Evolutionary conservation across 768 basidiomycete genomes (phyloP).

Genomic region (Termitomyces bulborhizus): DNA sequence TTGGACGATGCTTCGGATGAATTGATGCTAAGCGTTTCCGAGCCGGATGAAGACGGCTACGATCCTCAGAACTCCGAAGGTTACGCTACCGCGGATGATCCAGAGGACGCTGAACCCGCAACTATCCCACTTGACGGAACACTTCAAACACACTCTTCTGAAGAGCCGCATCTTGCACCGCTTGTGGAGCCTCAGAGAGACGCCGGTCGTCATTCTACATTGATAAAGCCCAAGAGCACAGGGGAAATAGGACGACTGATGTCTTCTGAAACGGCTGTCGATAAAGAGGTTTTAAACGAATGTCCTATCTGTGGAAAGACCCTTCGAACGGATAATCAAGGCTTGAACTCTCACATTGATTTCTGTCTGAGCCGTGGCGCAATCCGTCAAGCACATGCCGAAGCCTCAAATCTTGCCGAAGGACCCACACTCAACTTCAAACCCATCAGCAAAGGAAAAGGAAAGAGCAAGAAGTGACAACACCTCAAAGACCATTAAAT

Average conservation of each 20-base stretch:
- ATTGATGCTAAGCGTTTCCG: slow-evolving; percentile 51
- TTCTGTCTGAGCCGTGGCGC: slow-evolving; percentile 78
- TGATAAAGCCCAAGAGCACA: slow-evolving; percentile 5
- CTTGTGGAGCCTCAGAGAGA: neutral
- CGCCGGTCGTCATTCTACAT: neutral
- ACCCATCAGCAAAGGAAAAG: slow-evolving; percentile 7
- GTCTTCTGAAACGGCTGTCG: neutral
- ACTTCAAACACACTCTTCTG: slow-evolving; percentile 15
- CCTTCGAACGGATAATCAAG: slow-evolving; percentile 65
- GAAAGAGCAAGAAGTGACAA: slow-evolving; percentile 1
- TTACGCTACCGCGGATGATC: slow-evolving; percentile 14
- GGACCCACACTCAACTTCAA: neutral
- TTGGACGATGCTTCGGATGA: slow-evolving; percentile 21
- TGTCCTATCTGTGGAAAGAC: slow-evolving; percentile 72
- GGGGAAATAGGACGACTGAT: neutral
- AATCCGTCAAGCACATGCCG: slow-evolving; percentile 63
- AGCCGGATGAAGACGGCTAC: slow-evolving; percentile 38
- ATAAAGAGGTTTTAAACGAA: slow-evolving; percentile 25
- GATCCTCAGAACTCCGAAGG: slow-evolving; percentile 16
- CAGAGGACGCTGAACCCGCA: neutral
- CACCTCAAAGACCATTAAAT: neutral
- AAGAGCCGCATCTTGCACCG: neutral
- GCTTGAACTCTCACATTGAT: slow-evolving; percentile 84
- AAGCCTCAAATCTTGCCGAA: slow-evolving; percentile 19
- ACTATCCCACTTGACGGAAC: slow-evolving; percentile 1